Evolutionary conservation across 805 yeast species (phyloP).

Genomic region (Kregervanrija delftensis): DNA sequence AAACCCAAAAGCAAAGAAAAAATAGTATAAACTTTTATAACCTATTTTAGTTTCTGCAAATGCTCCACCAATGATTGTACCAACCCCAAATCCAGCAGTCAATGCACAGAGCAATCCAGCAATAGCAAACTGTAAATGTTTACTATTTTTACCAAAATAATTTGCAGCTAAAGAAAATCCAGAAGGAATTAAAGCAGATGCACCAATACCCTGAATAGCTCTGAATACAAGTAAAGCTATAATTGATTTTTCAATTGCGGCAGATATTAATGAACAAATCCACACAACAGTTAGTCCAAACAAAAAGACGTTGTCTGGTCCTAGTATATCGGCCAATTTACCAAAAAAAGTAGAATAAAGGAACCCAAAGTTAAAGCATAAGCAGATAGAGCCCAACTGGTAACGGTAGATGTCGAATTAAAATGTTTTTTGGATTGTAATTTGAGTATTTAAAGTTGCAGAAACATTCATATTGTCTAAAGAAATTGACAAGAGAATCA

Average conservation of each 20-base stretch:
- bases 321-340: slow-evolving; percentile 35
- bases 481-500: slow-evolving; percentile 8
- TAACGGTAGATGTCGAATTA: slow-evolving; percentile 29
- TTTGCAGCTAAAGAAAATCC: slow-evolving; percentile 16
- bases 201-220: slow-evolving; percentile 40
- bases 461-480: slow-evolving; percentile 23
- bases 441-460: slow-evolving; percentile 22
- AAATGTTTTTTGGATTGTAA: slow-evolving; percentile 34
- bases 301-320: slow-evolving; percentile 28
- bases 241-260: slow-evolving; percentile 28
- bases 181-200: slow-evolving; percentile 33
- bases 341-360: slow-evolving; percentile 37
- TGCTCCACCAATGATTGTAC: slow-evolving; percentile 39
- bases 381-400: slow-evolving; percentile 35
- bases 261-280: slow-evolving; percentile 28
- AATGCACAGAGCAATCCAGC: slow-evolving; percentile 12
- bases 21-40: slow-evolving; percentile 32
- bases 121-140: slow-evolving; percentile 11
- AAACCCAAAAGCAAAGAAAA: slow-evolving; percentile 27
- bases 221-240: slow-evolving; percentile 34
- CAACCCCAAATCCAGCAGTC: slow-evolving; percentile 32
- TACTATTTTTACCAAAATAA: slow-evolving; percentile 15
- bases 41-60: slow-evolving; percentile 31
- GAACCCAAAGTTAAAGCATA: slow-evolving; percentile 40
- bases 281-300: slow-evolving; percentile 14